Evolutionary conservation across 2,329 filamentous ascomycete genomes (phyloP).

Genomic region (Verticillium albo-atrum): DNA sequence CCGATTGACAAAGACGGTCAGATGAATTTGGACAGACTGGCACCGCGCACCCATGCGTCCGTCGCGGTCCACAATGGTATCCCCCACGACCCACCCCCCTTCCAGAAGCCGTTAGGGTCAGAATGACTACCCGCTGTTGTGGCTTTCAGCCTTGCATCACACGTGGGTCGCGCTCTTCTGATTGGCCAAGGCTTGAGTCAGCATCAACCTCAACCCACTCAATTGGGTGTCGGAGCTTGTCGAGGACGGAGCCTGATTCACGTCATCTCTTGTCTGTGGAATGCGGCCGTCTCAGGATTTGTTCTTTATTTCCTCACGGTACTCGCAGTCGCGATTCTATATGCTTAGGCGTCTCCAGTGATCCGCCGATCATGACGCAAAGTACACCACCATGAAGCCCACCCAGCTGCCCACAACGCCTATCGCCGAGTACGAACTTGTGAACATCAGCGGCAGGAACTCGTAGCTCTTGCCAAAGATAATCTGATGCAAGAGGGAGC

Average conservation of each 20-base stretch:
- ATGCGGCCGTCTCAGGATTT: not conserved
- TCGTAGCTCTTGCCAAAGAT: conserved; percentile 79
- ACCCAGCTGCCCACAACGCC: conserved; percentile 97
- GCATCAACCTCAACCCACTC: conserved; percentile 9
- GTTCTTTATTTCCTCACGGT: not conserved
- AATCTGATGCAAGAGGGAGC: conserved; percentile 76
- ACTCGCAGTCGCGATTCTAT: no score
- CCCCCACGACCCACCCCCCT: not conserved
- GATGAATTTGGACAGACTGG: not conserved
- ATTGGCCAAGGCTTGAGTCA: conserved; percentile 17
- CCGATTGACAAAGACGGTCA: not conserved
- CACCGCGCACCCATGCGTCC: not conserved
- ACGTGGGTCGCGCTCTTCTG: conserved; percentile 18
- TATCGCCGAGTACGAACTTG: conserved; percentile 86
- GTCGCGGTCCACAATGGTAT: not conserved
- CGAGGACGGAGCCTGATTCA: not conserved
- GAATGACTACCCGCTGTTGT: not conserved
- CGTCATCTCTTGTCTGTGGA: not conserved
- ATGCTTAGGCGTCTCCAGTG: not conserved
- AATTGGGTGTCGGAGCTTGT: not conserved
- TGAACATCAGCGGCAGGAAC: conserved; percentile 96
- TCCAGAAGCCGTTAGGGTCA: not conserved
- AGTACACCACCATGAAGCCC: conserved; percentile 90
- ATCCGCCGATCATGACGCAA: conserved; percentile 37
- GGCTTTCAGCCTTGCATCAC: conserved; percentile 21